Conservation (phyloP, 768 basidiomycete genomes). For the Pulveroboletus frians region DNA sequence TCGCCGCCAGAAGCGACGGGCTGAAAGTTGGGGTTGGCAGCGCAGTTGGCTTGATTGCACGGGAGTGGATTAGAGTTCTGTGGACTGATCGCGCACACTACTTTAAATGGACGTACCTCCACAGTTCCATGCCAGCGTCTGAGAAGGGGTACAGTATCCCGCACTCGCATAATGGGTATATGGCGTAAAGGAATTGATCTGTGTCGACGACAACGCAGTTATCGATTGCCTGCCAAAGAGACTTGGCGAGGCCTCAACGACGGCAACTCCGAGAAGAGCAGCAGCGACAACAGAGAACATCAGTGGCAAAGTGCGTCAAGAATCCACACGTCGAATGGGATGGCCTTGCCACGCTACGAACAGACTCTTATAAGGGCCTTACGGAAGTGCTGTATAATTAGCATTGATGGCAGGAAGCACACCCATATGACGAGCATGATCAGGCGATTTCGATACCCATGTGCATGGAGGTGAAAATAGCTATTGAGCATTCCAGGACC, state of each 20-base stretch:
- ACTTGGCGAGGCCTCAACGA: constrained; percentile 18
- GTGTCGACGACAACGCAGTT: constrained; percentile 34
- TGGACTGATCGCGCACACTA: not conserved
- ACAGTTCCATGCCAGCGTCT: constrained; percentile 48
- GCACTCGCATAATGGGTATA: constrained; percentile 49
- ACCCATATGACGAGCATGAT: constrained; percentile 7
- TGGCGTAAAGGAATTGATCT: constrained; percentile 41
- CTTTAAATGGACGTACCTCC: constrained; percentile 38
- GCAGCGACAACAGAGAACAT: constrained; percentile 19
- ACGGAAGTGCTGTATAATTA: constrained; percentile 1
- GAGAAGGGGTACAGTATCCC: constrained; percentile 42
- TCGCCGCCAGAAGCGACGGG: constrained; percentile 47
- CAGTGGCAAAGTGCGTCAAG: not conserved
- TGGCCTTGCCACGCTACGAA: not conserved
- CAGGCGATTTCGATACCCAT: not conserved
- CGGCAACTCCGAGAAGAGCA: constrained; percentile 11
- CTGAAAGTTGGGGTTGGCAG: constrained; percentile 43
- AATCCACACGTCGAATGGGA: not conserved
- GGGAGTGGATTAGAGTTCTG: not conserved
- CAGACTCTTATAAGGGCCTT: not conserved
- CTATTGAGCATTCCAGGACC: no score
- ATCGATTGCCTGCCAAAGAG: constrained; percentile 36
- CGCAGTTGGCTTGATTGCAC: constrained; percentile 37
- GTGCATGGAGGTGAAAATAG: no score
- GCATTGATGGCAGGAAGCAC: not conserved